These are phyloP conservation scores for Candida krabiensis DNA, from an alignment of 805 yeast genomes.

Conservation along the genomic window DNA sequence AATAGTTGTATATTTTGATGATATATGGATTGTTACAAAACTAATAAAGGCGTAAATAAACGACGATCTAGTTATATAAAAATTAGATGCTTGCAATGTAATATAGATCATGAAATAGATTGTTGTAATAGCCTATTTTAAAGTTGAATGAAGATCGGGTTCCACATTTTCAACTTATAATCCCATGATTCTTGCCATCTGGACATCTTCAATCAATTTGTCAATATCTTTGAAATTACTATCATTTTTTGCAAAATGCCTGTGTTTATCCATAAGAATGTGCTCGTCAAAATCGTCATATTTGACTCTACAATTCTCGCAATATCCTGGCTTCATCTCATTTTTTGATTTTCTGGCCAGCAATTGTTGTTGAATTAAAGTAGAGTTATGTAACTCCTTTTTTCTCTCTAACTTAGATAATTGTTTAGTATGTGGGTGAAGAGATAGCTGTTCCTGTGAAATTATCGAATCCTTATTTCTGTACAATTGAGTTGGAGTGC, in stretches of 20 bases:
- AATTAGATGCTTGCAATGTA: no score
- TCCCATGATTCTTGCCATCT: conserved; percentile 25
- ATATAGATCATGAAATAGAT: no score
- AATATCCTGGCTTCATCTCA: conserved; percentile 63
- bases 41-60: no score
- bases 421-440: conserved; percentile 3
- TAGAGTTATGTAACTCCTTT: conserved; percentile 2
- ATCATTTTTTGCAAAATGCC: conserved; percentile 72
- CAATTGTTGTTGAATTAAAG: background rate
- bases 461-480: background rate
- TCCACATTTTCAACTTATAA: no score
- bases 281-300: conserved; percentile 82
- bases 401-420: conserved; percentile 2
- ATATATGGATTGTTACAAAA: no score
- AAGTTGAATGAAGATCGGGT: no score
- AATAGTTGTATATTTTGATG: no score
- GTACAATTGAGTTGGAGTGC: background rate
- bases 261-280: conserved; percentile 64
- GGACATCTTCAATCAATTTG: conserved; percentile 54
- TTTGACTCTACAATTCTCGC: conserved; percentile 89
- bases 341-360: conserved; percentile 20
- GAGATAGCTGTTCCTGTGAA: conserved; percentile 1
- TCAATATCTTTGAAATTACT: conserved; percentile 78
- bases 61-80: no score
- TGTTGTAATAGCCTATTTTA: no score